Base-by-base conservation (phyloP, 2,329 filamentous ascomycete genomes). In the Elsinoe perseae region DNA sequence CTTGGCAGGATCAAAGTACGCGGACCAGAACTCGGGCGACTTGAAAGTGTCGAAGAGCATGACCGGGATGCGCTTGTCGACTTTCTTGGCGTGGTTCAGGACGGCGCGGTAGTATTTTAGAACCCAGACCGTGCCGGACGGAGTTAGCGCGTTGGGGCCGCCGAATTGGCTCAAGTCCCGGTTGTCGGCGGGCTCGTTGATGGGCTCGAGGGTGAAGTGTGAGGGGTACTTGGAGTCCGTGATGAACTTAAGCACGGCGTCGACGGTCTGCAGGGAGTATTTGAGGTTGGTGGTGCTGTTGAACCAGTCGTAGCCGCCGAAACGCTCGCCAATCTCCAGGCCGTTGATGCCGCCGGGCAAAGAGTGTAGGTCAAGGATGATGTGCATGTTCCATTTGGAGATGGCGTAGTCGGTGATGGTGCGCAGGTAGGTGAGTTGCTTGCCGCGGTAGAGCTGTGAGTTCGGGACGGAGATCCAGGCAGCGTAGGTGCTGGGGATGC, bases 101-200 rank as follows among this genome's bases (percentile, higher is more conserved):
- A 48, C 56, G 18, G 56, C 50, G 9, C n/a, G 25, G 40, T 54
- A 56, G 61, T 71, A 72, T 8, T 62, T 66, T 10, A 63, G 59
- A 6, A 70, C 61, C 66, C 66, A 72, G 21, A 58, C 61, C 9
- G 64, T 62, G 28, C 64, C 68, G n/a, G 60, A 59, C 5, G 61
- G 61, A 1, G 65, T 61, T 3, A 72, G 63, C 16, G 64, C 66
- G 16, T 64, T 64, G 2, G 67, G 58, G 4, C 64, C 65, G 36
- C 64, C 69, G 50, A 72, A 71, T 18, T 58, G 63, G 6, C 61
- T 57, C 30, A 71, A 60, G 48, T 52, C 32, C 14, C n/a, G 28
- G 57, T 69, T 69, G 61, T 72, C 70, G 27, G 60, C 64, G 0
- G 69, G 61, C 53, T 73, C 70, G 60, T 73, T 73, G 60, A 73